phyloP scores from a whole-genome alignment of 2,329 filamentous ascomycete genomes.

The Exutisphaerella laricina region DNA sequence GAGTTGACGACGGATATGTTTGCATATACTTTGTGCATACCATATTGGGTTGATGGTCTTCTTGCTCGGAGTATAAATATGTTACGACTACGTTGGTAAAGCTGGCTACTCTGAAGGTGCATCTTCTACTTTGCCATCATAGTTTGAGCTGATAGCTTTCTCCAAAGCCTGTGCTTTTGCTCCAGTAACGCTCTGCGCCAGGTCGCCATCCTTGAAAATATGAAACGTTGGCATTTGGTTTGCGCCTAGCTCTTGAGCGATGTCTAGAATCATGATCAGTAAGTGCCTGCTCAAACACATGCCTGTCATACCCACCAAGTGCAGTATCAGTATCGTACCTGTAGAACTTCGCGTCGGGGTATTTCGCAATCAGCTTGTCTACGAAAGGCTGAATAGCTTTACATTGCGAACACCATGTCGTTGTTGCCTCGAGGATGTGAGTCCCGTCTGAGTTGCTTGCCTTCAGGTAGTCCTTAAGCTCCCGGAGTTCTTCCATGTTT shows the following conservation, averaged over 20 bases:
- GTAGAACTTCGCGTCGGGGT: constrained; percentile 30
- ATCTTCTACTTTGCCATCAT: constrained; percentile 27
- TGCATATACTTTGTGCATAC: no score
- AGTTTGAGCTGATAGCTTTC: constrained; percentile 24
- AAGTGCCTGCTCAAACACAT: neutral
- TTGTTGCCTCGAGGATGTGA: constrained; percentile 29
- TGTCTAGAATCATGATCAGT: constrained; percentile 16
- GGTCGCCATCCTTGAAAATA: constrained; percentile 32
- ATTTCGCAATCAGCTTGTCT: constrained; percentile 29
- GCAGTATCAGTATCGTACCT: constrained; percentile 30
- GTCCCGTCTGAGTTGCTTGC: constrained; percentile 30
- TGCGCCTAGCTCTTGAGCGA: constrained; percentile 30
- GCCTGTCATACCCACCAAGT: constrained; percentile 2
- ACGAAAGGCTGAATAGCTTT: constrained; percentile 32
- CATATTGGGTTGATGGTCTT: no score
- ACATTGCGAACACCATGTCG: constrained; percentile 25
- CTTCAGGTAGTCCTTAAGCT: constrained; percentile 28
- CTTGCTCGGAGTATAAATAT: no score
- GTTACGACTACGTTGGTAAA: no score
- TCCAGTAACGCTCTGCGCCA: constrained; percentile 28
- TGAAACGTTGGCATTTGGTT: constrained; percentile 32
- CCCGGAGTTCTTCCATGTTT: constrained; percentile 29
- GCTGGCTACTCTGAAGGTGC: constrained; percentile 1
- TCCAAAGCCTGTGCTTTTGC: constrained; percentile 29
- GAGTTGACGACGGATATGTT: no score